Conservation (phyloP, 2,329 filamentous ascomycete genomes). For the Microcyclospora tardicrescens region DNA sequence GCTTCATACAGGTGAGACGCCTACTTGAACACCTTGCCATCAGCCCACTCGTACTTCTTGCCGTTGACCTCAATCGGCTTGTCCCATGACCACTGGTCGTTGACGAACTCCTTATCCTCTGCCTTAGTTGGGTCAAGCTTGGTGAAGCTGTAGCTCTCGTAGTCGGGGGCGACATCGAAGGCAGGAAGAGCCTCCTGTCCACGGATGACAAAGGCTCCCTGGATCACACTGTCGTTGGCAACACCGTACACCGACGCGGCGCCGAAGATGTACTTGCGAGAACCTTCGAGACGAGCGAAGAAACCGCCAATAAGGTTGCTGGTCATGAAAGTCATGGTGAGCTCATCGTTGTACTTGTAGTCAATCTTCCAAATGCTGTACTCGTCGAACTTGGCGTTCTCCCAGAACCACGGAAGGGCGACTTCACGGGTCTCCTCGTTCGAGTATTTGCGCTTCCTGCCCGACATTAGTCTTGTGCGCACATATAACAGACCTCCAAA, state of each 20-base stretch:
- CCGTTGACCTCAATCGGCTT: conserved; percentile 64
- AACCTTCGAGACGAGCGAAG: conserved; percentile 91
- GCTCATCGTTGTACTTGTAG: conserved; percentile 99
- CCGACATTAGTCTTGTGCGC: conserved; percentile 2
- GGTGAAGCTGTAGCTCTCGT: conserved; percentile 88
- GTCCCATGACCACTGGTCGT: conserved; percentile 87
- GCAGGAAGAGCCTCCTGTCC: conserved; percentile 75
- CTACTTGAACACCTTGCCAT: conserved; percentile 99
- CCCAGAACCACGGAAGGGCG: conserved; percentile 96
- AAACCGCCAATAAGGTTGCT: conserved; percentile 97
- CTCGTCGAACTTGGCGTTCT: conserved; percentile 85
- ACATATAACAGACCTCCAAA: conserved; percentile 1
- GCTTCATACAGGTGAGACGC: too few relatives aligned
- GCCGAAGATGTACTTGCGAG: conserved; percentile 97
- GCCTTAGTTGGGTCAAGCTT: conserved; percentile 85
- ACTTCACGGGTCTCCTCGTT: conserved; percentile 75
- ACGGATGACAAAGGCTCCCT: conserved; percentile 89
- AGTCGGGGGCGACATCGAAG: conserved; percentile 95
- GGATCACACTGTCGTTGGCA: conserved; percentile 79
- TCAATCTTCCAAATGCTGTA: conserved; percentile 90
- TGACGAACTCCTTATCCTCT: conserved; percentile 75
- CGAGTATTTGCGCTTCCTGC: conserved; percentile 83
- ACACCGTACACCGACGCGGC: conserved; percentile 76
- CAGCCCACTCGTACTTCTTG: conserved; percentile 79
- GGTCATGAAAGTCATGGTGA: conserved; percentile 96